These are phyloP conservation scores for Choricystis sp. DNA, from an alignment of 139 green algal species.

Conservation along the genomic window DNA sequence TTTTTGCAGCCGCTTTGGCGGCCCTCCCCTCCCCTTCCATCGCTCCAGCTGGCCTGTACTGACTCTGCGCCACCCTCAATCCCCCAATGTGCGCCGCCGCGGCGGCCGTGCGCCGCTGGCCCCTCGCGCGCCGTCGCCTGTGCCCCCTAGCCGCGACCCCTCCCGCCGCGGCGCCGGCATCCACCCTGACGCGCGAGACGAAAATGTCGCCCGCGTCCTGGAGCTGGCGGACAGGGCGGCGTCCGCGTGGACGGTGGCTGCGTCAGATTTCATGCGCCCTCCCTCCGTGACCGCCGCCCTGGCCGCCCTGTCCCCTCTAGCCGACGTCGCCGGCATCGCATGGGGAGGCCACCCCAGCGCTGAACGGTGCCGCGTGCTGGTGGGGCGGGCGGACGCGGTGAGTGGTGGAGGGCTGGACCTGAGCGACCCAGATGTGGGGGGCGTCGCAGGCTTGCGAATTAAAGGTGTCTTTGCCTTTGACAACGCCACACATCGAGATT, in stretches of 20 bases:
- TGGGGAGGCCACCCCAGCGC: constrained; percentile 54
- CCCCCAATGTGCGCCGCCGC: too few relatives aligned
- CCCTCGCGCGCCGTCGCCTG: too few relatives aligned
- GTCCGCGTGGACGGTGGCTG: constrained; percentile 9
- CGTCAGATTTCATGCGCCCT: constrained; percentile 35
- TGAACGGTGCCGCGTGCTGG: constrained; percentile 30
- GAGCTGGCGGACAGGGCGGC: constrained; percentile 33
- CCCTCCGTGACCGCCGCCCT: constrained; percentile 32
- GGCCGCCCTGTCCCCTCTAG: constrained; percentile 13
- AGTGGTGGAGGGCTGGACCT: constrained; percentile 4
- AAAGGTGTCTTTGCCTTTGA: constrained; percentile 62
- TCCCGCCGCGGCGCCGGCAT: too few relatives aligned
- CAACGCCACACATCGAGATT: constrained; percentile 54
- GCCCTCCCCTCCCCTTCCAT: too few relatives aligned
- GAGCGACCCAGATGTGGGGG: constrained; percentile 1
- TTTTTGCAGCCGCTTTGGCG: too few relatives aligned
- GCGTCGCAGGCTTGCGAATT: constrained; percentile 41
- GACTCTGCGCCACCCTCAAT: too few relatives aligned
- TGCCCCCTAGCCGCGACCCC: too few relatives aligned
- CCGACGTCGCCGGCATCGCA: constrained; percentile 24
- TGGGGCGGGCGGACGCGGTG: constrained; percentile 41
- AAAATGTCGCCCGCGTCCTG: constrained; percentile 37
- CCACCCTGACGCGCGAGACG: too few relatives aligned
- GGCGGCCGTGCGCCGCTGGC: too few relatives aligned
- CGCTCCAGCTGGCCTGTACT: too few relatives aligned